Conservation (phyloP, 345 rosid species). For the Murraya koenigii region DNA sequence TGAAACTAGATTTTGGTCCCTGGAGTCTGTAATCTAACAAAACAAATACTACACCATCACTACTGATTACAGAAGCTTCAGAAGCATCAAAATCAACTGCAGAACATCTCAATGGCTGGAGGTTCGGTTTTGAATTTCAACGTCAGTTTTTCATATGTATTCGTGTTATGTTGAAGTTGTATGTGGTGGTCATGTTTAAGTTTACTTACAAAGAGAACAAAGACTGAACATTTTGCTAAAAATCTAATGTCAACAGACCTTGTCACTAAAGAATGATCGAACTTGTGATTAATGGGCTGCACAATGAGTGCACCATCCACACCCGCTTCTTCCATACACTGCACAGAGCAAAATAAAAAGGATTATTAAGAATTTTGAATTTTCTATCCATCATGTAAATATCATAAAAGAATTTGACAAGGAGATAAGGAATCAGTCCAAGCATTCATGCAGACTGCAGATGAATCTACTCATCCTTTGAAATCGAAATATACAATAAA, state of each 20-base stretch:
- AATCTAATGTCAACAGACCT: conserved; percentile 41
- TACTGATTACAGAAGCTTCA: no score
- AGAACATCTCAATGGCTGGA: no score
- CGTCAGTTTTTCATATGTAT: no score
- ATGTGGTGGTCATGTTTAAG: no score
- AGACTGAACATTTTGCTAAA: not conserved
- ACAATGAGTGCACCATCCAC: conserved; percentile 95
- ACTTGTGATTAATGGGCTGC: conserved; percentile 93
- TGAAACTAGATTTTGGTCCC: no score
- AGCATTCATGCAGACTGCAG: not conserved
- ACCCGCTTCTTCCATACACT: conserved; percentile 89
- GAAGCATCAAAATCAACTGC: no score
- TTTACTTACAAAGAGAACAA: no score
- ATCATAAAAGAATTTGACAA: not conserved
- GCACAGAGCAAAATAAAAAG: not conserved
- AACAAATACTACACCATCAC: no score
- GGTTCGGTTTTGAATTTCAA: no score
- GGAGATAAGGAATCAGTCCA: not conserved
- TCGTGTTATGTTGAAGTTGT: no score
- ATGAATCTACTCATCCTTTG: not conserved
- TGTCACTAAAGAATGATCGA: conserved; percentile 85
- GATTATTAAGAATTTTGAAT: not conserved
- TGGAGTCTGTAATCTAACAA: no score
- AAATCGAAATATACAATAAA: not conserved
- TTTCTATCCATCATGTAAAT: not conserved